These are phyloP conservation scores for Colletotrichum gigasporum DNA, from an alignment of 2,329 filamentous ascomycete species.

Conservation along the genomic window DNA sequence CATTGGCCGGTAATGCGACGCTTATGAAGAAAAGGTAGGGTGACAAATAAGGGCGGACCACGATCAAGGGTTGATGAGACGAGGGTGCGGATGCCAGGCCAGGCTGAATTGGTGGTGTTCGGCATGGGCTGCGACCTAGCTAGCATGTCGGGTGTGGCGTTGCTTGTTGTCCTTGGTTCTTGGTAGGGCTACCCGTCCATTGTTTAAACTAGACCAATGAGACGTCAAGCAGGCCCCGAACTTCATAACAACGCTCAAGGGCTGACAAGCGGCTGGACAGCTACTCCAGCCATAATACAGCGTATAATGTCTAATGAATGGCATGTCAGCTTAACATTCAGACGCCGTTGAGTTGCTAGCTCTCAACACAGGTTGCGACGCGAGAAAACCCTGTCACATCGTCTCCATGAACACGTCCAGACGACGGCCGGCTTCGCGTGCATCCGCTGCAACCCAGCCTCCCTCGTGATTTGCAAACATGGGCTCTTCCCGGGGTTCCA, in stretches of 20 bases:
- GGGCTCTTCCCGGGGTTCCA: neutral
- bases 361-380: too few relatives aligned
- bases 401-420: too few relatives aligned
- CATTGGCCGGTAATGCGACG: neutral
- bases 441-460: too few relatives aligned
- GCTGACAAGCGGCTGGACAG: neutral
- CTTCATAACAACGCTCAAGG: neutral
- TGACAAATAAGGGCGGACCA: conserved; percentile 5
- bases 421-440: too few relatives aligned
- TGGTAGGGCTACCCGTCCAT: neutral
- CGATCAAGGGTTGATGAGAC: neutral
- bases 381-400: too few relatives aligned
- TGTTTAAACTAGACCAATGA: neutral
- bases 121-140: neutral
- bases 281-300: too few relatives aligned
- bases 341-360: too few relatives aligned
- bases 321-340: neutral
- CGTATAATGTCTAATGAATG: neutral
- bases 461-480: neutral
- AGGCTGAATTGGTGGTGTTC: neutral
- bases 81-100: neutral
- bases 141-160: conserved; percentile 9
- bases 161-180: neutral
- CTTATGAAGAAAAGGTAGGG: neutral
- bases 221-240: neutral